Evolutionary conservation across 495 filamentous ascomycete species (phyloP).

Genomic region (Trichoderma parareesei): DNA sequence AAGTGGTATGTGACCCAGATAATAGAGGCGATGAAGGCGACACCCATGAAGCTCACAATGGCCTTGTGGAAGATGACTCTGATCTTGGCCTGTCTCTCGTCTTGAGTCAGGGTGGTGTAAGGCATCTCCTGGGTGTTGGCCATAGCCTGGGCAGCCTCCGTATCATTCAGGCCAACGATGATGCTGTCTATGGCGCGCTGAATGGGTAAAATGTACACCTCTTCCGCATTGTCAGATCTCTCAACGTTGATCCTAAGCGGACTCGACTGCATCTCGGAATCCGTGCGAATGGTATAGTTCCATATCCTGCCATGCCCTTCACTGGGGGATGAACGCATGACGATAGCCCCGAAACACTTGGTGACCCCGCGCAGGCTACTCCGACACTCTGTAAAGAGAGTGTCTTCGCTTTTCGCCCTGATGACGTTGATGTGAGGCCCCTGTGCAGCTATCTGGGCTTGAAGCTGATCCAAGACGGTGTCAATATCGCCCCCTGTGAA

Average conservation of each 20-base stretch:
- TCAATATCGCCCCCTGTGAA: conserved; percentile 62
- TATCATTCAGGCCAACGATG: conserved; percentile 44
- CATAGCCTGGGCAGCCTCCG: conserved; percentile 29
- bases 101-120: conserved; percentile 58
- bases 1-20: conserved; percentile 69
- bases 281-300: conserved; percentile 78
- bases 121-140: conserved; percentile 56
- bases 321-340: conserved; percentile 62
- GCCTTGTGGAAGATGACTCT: conserved; percentile 57
- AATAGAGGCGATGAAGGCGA: conserved; percentile 60
- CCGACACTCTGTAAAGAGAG: conserved; percentile 53
- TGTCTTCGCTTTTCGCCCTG: conserved; percentile 41
- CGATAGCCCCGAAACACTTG: conserved; percentile 63
- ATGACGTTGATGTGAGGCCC: conserved; percentile 47
- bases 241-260: conserved; percentile 47
- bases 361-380: conserved; percentile 64
- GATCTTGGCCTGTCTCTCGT: conserved; percentile 54
- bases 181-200: conserved; percentile 68
- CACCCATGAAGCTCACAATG: conserved; percentile 58
- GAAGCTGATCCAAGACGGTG: conserved; percentile 55
- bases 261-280: conserved; percentile 49
- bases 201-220: conserved; percentile 69
- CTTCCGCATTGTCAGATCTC: conserved; percentile 52
- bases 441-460: conserved; percentile 32
- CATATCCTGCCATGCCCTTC: conserved; percentile 60